phyloP scores from a whole-genome alignment of 1,139 yeast genomes.

The Hyphopichia burtonii region DNA sequence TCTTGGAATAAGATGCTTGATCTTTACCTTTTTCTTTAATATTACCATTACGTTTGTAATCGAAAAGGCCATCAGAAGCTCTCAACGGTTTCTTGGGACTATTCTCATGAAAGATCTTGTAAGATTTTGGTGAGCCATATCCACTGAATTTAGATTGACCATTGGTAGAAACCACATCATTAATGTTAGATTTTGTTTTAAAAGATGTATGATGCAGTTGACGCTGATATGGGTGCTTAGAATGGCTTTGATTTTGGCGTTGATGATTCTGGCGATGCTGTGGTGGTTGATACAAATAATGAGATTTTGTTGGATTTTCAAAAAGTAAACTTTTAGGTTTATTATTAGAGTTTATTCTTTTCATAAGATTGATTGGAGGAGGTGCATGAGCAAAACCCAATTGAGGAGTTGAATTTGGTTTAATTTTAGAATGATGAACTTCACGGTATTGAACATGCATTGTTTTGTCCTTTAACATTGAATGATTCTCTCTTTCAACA shows the following conservation, averaged over 20 bases:
- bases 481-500: constrained; percentile 77
- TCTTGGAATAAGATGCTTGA: not conserved
- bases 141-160: not conserved
- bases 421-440: constrained; percentile 27
- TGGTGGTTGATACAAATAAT: not conserved
- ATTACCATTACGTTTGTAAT: not conserved
- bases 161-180: not conserved
- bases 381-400: constrained; percentile 59
- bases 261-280: not conserved
- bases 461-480: constrained; percentile 67
- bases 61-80: not conserved
- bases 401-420: constrained; percentile 5
- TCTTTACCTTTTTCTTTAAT: not conserved
- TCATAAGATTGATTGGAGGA: constrained; percentile 64
- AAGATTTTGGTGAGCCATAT: not conserved
- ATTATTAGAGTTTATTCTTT: constrained; percentile 17
- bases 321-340: not conserved
- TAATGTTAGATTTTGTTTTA: not conserved
- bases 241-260: not conserved
- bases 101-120: not conserved
- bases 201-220: not conserved
- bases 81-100: not conserved
- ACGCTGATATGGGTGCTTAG: not conserved
- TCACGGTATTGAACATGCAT: constrained; percentile 85
- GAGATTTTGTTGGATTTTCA: not conserved